phyloP scores from a whole-genome alignment of 2,329 filamentous ascomycete species.

The Tolypocladium ovalisporum region DNA sequence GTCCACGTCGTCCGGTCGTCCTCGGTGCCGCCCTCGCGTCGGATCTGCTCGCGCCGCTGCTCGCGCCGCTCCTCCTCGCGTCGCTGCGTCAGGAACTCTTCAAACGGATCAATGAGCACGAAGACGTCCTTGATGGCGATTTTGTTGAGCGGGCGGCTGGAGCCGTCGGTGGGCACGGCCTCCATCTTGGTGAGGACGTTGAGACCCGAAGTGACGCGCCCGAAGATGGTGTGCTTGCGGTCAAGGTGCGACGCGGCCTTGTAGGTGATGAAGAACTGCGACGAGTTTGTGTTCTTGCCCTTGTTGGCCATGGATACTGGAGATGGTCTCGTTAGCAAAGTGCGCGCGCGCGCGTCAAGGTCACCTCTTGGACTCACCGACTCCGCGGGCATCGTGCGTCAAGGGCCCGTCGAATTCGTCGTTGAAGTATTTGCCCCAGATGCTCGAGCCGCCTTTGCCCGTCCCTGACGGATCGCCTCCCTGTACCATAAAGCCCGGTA shows the following conservation, averaged over 20 bases:
- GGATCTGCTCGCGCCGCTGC: conserved; percentile 49
- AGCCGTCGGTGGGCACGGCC: conserved; percentile 61
- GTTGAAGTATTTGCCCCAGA: conserved; percentile 90
- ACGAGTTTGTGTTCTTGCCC: conserved; percentile 93
- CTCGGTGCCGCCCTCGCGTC: conserved; percentile 59
- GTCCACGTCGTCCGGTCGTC: conserved; percentile 94
- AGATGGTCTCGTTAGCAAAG: background rate
- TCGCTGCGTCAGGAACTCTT: conserved; percentile 76
- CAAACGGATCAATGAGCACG: conserved; percentile 89
- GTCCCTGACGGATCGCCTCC: conserved; percentile 91
- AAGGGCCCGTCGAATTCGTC: conserved; percentile 88
- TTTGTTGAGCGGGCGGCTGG: conserved; percentile 63
- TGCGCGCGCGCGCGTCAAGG: background rate
- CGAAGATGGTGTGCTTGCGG: conserved; percentile 95
- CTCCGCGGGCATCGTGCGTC: conserved; percentile 70
- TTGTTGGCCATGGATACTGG: conserved; percentile 87
- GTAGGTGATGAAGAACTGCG: conserved; percentile 92
- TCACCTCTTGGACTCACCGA: conserved; percentile 24
- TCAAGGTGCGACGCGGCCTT: conserved; percentile 76
- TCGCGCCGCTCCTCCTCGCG: conserved; percentile 49
- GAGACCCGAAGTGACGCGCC: conserved; percentile 65
- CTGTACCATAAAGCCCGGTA: conserved; percentile 95
- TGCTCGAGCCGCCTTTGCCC: conserved; percentile 76
- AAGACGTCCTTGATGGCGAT: conserved; percentile 74
- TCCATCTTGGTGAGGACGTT: conserved; percentile 69